A percentile compares a stretch with the other conserved stretches of the same genome.
Conservation (phyloP, 2,329 filamentous ascomycete species). For the Cordyceps javanica region DNA sequence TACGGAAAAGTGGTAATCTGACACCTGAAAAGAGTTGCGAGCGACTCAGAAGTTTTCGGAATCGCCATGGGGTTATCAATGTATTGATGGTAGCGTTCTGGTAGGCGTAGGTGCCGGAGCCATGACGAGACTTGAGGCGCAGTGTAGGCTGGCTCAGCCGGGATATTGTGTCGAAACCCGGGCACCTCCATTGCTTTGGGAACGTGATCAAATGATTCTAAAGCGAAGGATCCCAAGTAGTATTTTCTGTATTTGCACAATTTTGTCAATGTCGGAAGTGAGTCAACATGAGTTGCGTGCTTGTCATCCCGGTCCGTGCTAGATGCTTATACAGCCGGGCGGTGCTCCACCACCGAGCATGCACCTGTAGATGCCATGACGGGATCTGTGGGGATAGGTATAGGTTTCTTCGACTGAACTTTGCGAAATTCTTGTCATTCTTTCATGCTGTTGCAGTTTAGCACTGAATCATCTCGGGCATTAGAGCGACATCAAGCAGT, state of each 20-base stretch:
- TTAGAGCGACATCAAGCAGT: not conserved
- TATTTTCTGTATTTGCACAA: no score
- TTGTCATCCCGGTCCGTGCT: not conserved
- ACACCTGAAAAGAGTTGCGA: not conserved
- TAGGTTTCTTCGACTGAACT: no score
- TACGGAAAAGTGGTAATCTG: constrained; percentile 38
- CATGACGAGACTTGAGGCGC: not conserved
- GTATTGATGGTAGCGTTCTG: not conserved
- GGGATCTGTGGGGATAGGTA: not conserved
- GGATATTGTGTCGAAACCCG: not conserved
- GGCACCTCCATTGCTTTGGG: not conserved
- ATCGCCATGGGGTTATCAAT: not conserved
- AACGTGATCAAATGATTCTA: not conserved
- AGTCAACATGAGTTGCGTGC: constrained; percentile 1
- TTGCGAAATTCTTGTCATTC: no score
- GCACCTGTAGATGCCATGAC: not conserved
- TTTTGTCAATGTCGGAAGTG: not conserved
- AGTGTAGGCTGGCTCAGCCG: not conserved
- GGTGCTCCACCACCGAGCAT: not conserved
- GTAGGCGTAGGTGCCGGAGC: not conserved
- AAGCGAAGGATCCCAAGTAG: no score
- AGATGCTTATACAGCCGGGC: not conserved
- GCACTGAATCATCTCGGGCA: no score
- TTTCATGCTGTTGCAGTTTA: no score
- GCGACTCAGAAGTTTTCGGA: not conserved